Conservation (phyloP, 2,329 filamentous ascomycete genomes). For the Trichoderma atroviride region DNA sequence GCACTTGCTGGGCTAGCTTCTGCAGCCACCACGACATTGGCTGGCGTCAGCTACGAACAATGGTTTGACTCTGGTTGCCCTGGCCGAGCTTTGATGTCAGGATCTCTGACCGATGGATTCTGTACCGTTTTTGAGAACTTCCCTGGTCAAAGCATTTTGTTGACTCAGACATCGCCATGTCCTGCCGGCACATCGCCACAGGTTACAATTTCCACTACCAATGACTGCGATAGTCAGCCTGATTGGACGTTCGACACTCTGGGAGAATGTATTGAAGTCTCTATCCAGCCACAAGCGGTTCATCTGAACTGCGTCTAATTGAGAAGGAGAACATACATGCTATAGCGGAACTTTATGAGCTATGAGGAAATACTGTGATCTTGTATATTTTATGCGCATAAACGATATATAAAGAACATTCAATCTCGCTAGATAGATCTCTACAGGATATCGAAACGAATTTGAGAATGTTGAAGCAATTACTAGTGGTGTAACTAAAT, state of each 20-base stretch:
- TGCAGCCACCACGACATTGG: neutral
- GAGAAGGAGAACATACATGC: neutral
- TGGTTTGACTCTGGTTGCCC: neutral
- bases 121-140: conserved; percentile 3
- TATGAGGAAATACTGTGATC: neutral
- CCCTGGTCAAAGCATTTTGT: conserved; percentile 6
- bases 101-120: conserved; percentile 1
- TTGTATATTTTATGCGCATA: neutral
- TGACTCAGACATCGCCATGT: conserved; percentile 6
- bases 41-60: neutral
- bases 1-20: neutral
- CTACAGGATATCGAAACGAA: neutral
- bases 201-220: neutral
- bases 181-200: neutral
- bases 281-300: neutral
- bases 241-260: neutral
- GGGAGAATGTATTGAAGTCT: neutral
- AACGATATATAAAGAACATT: neutral
- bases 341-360: neutral
- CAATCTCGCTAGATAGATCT: neutral
- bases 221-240: neutral
- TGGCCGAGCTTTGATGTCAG: neutral
- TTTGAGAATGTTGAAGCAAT: neutral
- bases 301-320: conserved; percentile 2
- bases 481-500: neutral